Percentiles rank a stretch among this genome's conserved stretches.
Evolutionary conservation across 192 early-diverging fungal genomes (phyloP).

Genomic region (Coemansia javaensis): DNA sequence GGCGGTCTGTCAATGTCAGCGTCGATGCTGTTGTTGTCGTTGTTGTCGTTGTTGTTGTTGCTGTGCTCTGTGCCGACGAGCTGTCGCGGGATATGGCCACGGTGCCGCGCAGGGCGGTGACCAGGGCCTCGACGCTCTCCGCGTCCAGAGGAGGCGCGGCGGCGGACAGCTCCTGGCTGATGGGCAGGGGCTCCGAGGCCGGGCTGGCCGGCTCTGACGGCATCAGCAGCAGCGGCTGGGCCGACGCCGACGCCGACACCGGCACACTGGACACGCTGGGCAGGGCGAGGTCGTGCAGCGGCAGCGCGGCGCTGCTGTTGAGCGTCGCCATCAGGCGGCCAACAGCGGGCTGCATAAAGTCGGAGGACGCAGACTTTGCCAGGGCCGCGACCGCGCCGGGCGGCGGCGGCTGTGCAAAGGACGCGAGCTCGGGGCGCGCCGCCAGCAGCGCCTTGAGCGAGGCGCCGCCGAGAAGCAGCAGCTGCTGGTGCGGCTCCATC

Average conservation of each 20-base stretch:
- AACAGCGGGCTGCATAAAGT: conserved; percentile 12
- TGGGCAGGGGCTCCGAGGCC: background rate
- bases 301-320: conserved; percentile 21
- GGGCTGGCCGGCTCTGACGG: conserved; percentile 31
- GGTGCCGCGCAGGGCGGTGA: conserved; percentile 31
- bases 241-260: background rate
- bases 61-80: too few species aligned
- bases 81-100: conserved; percentile 19
- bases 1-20: too few species aligned
- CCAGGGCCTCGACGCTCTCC: conserved; percentile 34
- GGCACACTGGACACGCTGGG: conserved; percentile 1
- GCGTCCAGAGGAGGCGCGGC: conserved; percentile 12
- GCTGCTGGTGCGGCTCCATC: conserved; percentile 32
- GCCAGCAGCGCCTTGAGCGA: conserved; percentile 11
- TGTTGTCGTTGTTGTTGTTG: too few species aligned
- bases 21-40: too few species aligned
- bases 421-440: conserved; percentile 13
- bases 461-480: background rate
- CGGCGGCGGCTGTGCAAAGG: conserved; percentile 2
- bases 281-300: conserved; percentile 40
- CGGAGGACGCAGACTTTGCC: conserved; percentile 13
- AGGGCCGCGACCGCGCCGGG: conserved; percentile 26
- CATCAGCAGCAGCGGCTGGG: conserved; percentile 3
- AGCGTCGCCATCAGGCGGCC: conserved; percentile 27
- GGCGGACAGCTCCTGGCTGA: conserved; percentile 11